Evolutionary conservation across 2,329 filamentous ascomycete species (phyloP), one percentile per base, ranked within the genome.

Genomic region (Fusarium oligoseptatum): DNA sequence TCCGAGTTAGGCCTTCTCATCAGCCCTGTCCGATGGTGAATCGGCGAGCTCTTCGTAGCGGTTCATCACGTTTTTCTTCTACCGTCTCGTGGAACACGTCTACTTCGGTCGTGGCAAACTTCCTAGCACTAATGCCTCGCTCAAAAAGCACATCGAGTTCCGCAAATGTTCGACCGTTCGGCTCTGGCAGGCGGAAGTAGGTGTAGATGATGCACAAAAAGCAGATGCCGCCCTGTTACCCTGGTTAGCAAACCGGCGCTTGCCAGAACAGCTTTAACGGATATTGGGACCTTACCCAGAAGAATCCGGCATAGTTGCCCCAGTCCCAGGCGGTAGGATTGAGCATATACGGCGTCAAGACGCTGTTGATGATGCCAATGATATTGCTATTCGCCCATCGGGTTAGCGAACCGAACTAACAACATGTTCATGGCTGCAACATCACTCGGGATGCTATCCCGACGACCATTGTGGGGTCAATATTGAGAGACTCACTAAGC

Each of bases 331-430:
- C 93, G 1, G 87, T 88, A 0, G 95, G 94, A 84, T 98, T 98
- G 48, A 97, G 88, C 95, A 98, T 98, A 84, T 97, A 97, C 0
- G 95, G 95, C 0, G 94, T 97, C 45, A 98, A 83, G 5, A 97
- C 92, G 60, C 91, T 92, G 80, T 92, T 94, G 77, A 97, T 84
- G 75, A 98, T 97, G 73, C 90, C 92, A 50, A 95, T 93, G 60
- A 97, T 85, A 79, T 97, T 95, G 87, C 89, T 90, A 58, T 58
- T 65, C 32, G 11, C 75, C 74, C 29, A 63, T 48, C 14, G 22
- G 29, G 66, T 77, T 67, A 78, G 75, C 61, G 27, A 63, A 56
- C 29, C 24, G 24, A 55, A 69, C 56, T 45, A 32, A 61, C 43
- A 60, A 39, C 17, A 41, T 2, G 11, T 29, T 36, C 5, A 34